Conservation (phyloP, 208 protist species). For the Wallacemonas sp. region DNA sequence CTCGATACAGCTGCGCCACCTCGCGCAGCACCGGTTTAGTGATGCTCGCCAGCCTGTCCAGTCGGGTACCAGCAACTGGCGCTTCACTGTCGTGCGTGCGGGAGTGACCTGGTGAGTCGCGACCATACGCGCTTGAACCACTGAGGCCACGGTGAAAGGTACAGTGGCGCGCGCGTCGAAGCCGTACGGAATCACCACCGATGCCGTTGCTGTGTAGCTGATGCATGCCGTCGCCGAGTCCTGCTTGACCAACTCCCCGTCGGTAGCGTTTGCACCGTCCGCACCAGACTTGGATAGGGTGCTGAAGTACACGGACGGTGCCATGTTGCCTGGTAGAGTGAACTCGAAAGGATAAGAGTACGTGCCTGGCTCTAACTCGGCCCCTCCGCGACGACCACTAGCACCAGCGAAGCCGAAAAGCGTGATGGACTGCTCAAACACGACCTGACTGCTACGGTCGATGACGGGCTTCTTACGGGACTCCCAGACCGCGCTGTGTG, state of each 20-base stretch:
- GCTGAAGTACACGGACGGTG: conserved; percentile 16
- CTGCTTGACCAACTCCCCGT: neutral
- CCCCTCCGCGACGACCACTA: conserved; percentile 29
- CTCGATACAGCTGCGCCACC: neutral
- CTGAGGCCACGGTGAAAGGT: conserved; percentile 2
- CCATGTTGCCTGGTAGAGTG: conserved; percentile 18
- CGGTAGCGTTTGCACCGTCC: too few relatives aligned
- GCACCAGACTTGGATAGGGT: too few relatives aligned
- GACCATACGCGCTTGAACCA: neutral
- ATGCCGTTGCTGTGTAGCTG: conserved; percentile 4
- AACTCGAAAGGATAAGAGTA: conserved; percentile 40
- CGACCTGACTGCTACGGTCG: neutral
- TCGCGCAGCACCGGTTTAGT: neutral
- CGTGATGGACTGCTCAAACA: conserved; percentile 33
- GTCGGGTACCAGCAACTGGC: neutral
- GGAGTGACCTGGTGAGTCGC: neutral
- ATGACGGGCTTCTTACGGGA: neutral
- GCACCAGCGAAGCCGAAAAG: conserved; percentile 39
- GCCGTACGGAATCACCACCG: conserved; percentile 5
- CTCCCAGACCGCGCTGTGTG: neutral
- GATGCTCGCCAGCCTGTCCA: conserved; percentile 1
- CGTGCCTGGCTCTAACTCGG: conserved; percentile 20
- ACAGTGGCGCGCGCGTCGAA: neutral
- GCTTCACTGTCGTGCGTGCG: neutral
- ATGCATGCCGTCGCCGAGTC: neutral